A percentile compares a stretch with the other conserved stretches of the same genome.
phyloP scores from a whole-genome alignment of 139 green algal genomes.

The Tetradesmus obliquus region DNA sequence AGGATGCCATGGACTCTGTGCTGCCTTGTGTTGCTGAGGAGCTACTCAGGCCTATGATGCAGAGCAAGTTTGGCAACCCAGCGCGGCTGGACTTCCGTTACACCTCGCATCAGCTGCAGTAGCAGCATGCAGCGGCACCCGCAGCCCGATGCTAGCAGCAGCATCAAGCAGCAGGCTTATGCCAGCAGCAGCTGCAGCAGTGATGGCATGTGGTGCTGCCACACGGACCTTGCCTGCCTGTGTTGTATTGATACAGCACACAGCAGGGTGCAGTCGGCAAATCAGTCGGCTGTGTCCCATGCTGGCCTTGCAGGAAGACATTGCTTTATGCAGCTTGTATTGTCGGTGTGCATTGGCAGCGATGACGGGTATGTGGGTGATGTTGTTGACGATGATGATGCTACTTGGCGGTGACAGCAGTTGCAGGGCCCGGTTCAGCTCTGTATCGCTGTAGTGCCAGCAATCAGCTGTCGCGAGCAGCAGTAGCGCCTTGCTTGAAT shows the following conservation, averaged over 20 bases:
- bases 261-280: not conserved
- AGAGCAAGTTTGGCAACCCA: slow-evolving; percentile 38
- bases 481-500: not conserved
- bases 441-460: not conserved
- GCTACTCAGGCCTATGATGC: slow-evolving; percentile 32
- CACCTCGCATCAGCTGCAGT: not conserved
- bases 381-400: not conserved
- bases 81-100: slow-evolving; percentile 39
- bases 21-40: slow-evolving; percentile 40
- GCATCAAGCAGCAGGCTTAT: not conserved
- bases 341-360: not conserved
- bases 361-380: not conserved
- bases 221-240: not conserved
- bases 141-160: not conserved
- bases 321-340: not conserved
- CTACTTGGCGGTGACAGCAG: not conserved
- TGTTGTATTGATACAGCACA: not conserved
- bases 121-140: not conserved
- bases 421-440: not conserved
- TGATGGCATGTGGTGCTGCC: not conserved
- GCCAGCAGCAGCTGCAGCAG: not conserved
- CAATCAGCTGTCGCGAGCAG: not conserved
- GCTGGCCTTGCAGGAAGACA: not conserved
- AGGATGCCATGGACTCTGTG: slow-evolving; percentile 50
- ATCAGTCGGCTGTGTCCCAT: not conserved